Percentiles rank a stretch among this genome's conserved stretches.
Conservation (phyloP, 768 basidiomycete species). For the Chlorophyllum brunneum region DNA sequence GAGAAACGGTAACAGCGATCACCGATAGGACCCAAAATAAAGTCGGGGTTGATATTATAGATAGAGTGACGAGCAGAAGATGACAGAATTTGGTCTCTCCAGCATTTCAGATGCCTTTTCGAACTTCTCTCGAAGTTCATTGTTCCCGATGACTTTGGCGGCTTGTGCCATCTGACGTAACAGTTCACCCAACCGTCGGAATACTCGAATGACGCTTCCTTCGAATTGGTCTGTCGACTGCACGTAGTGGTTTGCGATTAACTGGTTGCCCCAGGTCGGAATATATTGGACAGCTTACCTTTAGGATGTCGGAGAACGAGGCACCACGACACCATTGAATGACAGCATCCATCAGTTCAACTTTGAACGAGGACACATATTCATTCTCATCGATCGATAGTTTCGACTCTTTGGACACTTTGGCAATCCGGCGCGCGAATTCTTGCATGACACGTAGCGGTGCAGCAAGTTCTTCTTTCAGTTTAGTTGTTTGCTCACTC, state of each 20-base stretch:
- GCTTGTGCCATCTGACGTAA: slow-evolving; percentile 95
- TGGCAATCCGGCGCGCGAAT: slow-evolving; percentile 92
- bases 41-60: slow-evolving; percentile 35
- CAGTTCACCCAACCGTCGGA: slow-evolving; percentile 90
- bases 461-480: slow-evolving; percentile 91
- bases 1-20: neutral
- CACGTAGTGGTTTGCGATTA: neutral
- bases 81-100: slow-evolving; percentile 90
- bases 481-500: slow-evolving; percentile 82
- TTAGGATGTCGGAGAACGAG: slow-evolving; percentile 93
- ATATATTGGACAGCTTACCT: slow-evolving; percentile 45
- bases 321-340: slow-evolving; percentile 98
- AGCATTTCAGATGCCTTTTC: slow-evolving; percentile 90
- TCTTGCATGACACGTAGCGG: slow-evolving; percentile 96
- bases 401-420: slow-evolving; percentile 92
- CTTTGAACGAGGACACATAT: slow-evolving; percentile 95
- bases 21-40: neutral
- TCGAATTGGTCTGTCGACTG: slow-evolving; percentile 97
- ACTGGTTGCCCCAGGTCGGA: neutral
- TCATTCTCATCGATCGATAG: slow-evolving; percentile 87
- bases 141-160: slow-evolving; percentile 95
- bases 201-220: slow-evolving; percentile 93
- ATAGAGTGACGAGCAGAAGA: slow-evolving; percentile 86
- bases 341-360: slow-evolving; percentile 98
- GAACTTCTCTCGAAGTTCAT: slow-evolving; percentile 91